Base-by-base conservation (phyloP, 208 protist genomes). In the Leishmania mexicana region DNA sequence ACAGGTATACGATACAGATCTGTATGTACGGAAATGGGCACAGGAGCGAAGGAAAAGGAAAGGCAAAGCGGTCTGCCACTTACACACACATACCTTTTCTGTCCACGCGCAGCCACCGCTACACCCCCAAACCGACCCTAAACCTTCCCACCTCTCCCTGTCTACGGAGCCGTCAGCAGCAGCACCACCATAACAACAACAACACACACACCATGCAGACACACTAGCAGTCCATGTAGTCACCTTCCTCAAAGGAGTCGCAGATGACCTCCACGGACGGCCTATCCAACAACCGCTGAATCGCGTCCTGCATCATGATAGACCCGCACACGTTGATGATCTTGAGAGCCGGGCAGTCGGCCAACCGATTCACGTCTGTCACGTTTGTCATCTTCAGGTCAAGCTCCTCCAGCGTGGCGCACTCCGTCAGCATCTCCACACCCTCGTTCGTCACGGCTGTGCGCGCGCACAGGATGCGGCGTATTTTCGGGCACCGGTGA, bases 361-460 rank as follows among this genome's bases (percentile, higher is more conserved):
- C 89, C 31, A 96, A 87, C 17, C 87, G 83, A 70, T 93, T 95
- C 57, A 87, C 86, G 72, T 94, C 89, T 2, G 83, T 90, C 38
- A 96, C 86, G 31, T 86, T 70, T 0, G 93, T 96, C 78, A 93
- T 78, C 81, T 94, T 92, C 15, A 96, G 65, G 71, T 95, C 93
- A 51, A 96, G 83, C 77, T 96, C 93, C 80, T 96, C 93, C 42
- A 96, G 83, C 42, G 88, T 83, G 6, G 78, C 40, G 42, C 93
- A 95, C 68, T 88, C 87, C 35, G 81, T 86, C 31, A 96, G 88
- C 64, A 87, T 72, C 13, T 85, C 87, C 57, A 95, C 89, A 42
- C 93, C 92, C n/a, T 93, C 90, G 77, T 94, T 88, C 35, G 85
- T 94, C n/a, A 96, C 87, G 19, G 86, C 84, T 54, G 92, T 94